phyloP scores from a whole-genome alignment of 257 asterid genomes.

The Solanum verrucosum region DNA sequence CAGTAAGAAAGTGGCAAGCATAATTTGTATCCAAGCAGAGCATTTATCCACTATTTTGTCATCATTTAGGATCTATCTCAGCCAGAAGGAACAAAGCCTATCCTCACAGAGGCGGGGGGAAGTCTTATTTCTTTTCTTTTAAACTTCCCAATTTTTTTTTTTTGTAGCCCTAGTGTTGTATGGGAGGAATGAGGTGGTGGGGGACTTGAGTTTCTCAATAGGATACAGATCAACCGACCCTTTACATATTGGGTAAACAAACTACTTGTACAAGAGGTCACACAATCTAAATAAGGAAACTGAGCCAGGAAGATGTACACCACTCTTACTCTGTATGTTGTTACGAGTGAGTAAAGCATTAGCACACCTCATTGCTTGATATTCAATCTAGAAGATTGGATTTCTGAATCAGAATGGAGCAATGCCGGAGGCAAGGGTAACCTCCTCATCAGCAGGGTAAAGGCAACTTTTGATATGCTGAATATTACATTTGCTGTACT shows the following conservation, averaged over 20 bases:
- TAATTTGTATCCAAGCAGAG: not conserved
- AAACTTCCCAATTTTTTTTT: not conserved
- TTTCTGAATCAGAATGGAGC: not conserved
- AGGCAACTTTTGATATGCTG: conserved; percentile 1
- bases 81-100: not conserved
- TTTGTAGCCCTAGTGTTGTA: not conserved
- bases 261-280: not conserved
- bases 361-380: not conserved
- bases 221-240: not conserved
- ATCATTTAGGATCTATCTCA: not conserved
- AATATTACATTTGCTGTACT: conserved; percentile 4
- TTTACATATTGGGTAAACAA: not conserved
- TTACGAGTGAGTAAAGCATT: not conserved
- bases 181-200: not conserved
- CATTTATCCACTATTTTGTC: not conserved
- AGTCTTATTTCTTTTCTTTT: not conserved
- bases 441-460: conserved; percentile 5
- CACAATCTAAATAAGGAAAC: not conserved
- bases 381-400: not conserved
- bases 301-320: not conserved
- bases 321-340: not conserved
- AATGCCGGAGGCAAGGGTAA: conserved; percentile 6
- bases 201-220: not conserved
- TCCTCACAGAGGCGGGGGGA: not conserved
- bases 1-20: not conserved